A percentile compares a stretch with the other conserved stretches of the same genome.
Evolutionary conservation across 2,329 filamentous ascomycete genomes (phyloP).

Genomic region (Colletotrichum costaricense): DNA sequence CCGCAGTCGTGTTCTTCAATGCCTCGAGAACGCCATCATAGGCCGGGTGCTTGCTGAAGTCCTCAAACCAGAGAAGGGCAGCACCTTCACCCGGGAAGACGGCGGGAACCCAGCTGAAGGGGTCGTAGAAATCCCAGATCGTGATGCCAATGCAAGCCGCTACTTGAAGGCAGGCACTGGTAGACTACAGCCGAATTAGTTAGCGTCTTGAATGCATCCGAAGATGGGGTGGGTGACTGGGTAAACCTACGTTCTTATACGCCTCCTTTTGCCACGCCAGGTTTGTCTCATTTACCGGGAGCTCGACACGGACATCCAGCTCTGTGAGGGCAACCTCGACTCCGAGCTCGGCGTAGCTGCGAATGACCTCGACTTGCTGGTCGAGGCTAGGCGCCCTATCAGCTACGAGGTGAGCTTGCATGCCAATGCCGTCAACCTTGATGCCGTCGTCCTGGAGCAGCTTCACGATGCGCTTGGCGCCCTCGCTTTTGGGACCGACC

Average conservation of each 20-base stretch:
- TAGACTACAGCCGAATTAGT: conserved; percentile 1
- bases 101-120: conserved; percentile 54
- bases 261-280: conserved; percentile 44
- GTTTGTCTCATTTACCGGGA: conserved; percentile 43
- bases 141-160: conserved; percentile 46
- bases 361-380: conserved; percentile 51
- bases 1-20: conserved; percentile 44
- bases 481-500: conserved; percentile 57
- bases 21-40: conserved; percentile 50
- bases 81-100: conserved; percentile 53
- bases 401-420: conserved; percentile 71
- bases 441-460: conserved; percentile 58
- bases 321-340: conserved; percentile 67
- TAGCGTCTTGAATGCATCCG: background rate
- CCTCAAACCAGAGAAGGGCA: conserved; percentile 54
- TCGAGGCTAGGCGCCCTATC: conserved; percentile 55
- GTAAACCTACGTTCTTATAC: conserved; percentile 37
- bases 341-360: conserved; percentile 54
- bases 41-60: conserved; percentile 55
- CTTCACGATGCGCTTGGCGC: conserved; percentile 56
- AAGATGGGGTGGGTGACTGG: background rate
- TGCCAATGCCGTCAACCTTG: conserved; percentile 72
- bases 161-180: conserved; percentile 44
- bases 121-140: conserved; percentile 50
- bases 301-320: conserved; percentile 59